Evolutionary conservation across 129 eudicot genomes (phyloP).

Genomic region (Apium graveolens): DNA sequence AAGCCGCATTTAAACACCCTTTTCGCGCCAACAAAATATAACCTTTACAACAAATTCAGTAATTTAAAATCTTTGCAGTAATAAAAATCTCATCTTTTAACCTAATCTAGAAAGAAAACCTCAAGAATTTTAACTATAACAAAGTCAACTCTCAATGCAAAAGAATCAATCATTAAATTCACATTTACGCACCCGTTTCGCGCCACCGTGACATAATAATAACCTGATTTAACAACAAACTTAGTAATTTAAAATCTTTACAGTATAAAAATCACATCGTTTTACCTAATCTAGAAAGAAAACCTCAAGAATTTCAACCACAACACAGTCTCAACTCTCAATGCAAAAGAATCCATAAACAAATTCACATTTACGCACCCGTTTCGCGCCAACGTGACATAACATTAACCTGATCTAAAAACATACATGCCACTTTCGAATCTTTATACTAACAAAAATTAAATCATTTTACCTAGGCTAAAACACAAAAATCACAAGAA

Average conservation of each 20-base stretch:
- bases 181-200: neutral
- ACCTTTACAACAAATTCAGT: neutral
- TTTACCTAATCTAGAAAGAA: neutral
- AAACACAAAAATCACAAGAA: neutral
- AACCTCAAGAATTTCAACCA: neutral
- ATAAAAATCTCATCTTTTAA: neutral
- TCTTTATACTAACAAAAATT: too few species aligned
- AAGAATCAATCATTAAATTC: neutral
- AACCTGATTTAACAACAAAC: neutral
- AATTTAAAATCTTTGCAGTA: too few species aligned
- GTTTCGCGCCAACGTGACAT: too few species aligned
- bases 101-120: neutral
- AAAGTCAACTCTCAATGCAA: neutral
- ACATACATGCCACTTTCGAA: too few species aligned
- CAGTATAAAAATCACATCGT: neutral
- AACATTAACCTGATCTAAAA: too few species aligned
- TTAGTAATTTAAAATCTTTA: too few species aligned
- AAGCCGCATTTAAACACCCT: neutral
- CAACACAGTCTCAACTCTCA: neutral
- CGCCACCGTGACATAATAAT: too few species aligned
- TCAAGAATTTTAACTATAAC: too few species aligned
- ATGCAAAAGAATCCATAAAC: neutral
- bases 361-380: neutral
- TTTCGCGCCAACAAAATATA: too few species aligned
- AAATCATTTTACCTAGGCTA: neutral